Conservation (phyloP, 2,329 filamentous ascomycete genomes). For the Fusarium nodosum region DNA sequence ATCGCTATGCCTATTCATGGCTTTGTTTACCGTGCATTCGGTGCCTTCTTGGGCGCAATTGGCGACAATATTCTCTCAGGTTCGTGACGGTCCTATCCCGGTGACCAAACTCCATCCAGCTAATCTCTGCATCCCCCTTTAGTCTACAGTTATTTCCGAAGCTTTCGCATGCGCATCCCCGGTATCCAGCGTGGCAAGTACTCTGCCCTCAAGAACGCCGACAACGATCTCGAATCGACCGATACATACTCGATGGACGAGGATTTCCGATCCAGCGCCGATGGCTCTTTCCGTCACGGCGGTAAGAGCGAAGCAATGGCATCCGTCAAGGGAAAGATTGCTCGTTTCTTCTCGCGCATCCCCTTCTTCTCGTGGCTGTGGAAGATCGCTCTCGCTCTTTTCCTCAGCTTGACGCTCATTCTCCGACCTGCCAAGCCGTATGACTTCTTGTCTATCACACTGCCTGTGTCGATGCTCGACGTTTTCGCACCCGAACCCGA, state of each 20-base stretch:
- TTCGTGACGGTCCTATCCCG: slow-evolving; percentile 6
- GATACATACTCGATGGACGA: slow-evolving; percentile 42
- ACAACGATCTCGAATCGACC: slow-evolving; percentile 39
- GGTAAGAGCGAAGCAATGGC: slow-evolving; percentile 33
- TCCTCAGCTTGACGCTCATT: slow-evolving; percentile 43
- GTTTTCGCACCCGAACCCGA: slow-evolving; percentile 48
- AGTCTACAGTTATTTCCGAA: slow-evolving; percentile 37
- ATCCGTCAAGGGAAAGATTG: slow-evolving; percentile 14
- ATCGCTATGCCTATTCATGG: slow-evolving; percentile 46
- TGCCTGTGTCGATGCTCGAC: slow-evolving; percentile 51
- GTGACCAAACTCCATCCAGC: not conserved
- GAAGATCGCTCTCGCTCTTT: slow-evolving; percentile 36
- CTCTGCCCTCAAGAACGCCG: slow-evolving; percentile 34
- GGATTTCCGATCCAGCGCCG: slow-evolving; percentile 33
- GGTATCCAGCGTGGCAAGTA: slow-evolving; percentile 39
- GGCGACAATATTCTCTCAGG: slow-evolving; percentile 37
- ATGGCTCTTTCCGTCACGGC: slow-evolving; percentile 9
- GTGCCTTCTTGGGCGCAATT: slow-evolving; percentile 39
- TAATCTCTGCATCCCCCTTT: slow-evolving; percentile 5
- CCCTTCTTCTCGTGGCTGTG: slow-evolving; percentile 36
- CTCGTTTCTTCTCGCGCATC: slow-evolving; percentile 22
- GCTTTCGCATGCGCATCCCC: slow-evolving; percentile 37
- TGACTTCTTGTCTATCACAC: slow-evolving; percentile 51
- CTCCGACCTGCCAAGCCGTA: slow-evolving; percentile 52
- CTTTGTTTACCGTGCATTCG: slow-evolving; percentile 44